phyloP scores from a whole-genome alignment of 2,329 filamentous ascomycete genomes.

The Grosmannia huntii region DNA sequence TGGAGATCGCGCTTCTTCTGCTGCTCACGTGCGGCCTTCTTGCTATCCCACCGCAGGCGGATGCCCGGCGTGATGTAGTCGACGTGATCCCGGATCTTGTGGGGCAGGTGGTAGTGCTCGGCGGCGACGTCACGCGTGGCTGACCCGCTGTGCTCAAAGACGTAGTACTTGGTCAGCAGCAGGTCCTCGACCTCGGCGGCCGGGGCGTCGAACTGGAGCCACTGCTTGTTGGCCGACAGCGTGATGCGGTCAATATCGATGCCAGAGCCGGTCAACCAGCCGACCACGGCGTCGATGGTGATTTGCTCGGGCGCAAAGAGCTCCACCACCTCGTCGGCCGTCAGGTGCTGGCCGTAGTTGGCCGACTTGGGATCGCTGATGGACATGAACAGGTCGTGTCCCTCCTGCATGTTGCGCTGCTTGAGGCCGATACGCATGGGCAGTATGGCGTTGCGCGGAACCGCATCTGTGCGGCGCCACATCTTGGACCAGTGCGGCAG shows the following conservation, averaged over 20 bases:
- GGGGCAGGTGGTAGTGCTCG: constrained; percentile 29
- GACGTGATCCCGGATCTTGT: constrained; percentile 31
- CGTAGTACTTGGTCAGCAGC: constrained; percentile 15
- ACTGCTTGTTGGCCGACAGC: constrained; percentile 14
- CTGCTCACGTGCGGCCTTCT: neutral
- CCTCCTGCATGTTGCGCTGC: constrained; percentile 17
- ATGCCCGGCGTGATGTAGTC: constrained; percentile 45
- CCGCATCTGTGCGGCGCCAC: constrained; percentile 17
- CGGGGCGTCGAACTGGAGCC: constrained; percentile 17
- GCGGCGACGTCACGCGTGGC: constrained; percentile 13
- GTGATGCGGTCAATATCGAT: constrained; percentile 14
- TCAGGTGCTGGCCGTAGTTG: constrained; percentile 26
- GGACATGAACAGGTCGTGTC: constrained; percentile 19
- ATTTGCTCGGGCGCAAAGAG: constrained; percentile 23
- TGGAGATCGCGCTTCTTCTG: neutral
- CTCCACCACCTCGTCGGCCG: constrained; percentile 21
- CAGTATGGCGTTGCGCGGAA: constrained; percentile 13
- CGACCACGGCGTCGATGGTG: constrained; percentile 19
- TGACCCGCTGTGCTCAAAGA: constrained; percentile 13
- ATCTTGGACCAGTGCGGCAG: constrained; percentile 12
- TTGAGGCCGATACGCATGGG: constrained; percentile 14
- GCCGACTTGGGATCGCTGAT: constrained; percentile 17
- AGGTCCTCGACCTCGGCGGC: constrained; percentile 16
- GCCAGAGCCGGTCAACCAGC: constrained; percentile 21
- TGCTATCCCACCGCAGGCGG: constrained; percentile 24